These are phyloP conservation scores for Plantago elongata DNA, from an alignment of 257 asterid genomes.

Conservation along the genomic window DNA sequence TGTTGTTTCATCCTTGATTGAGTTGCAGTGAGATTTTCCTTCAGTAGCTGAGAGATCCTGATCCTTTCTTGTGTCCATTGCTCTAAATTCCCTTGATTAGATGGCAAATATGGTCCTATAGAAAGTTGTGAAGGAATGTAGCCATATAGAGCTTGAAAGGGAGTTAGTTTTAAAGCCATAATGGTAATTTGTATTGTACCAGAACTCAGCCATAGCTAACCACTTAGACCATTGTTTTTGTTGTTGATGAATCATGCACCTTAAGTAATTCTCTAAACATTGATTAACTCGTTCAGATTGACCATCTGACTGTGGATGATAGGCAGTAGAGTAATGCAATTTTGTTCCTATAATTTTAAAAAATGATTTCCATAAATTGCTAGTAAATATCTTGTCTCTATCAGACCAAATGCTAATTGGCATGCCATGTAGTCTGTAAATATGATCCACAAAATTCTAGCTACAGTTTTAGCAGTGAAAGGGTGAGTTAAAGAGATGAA, in stretches of 20 bases:
- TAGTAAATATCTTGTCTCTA: constrained; percentile 6
- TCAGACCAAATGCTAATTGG: background rate
- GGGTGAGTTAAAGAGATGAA: background rate
- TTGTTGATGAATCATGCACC: background rate
- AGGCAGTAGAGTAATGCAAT: background rate
- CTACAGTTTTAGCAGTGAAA: background rate
- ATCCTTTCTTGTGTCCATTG: no score
- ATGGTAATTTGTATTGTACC: constrained; percentile 13
- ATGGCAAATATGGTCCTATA: background rate
- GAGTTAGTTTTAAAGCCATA: background rate
- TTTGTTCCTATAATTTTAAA: background rate
- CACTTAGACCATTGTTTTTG: background rate
- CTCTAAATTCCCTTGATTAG: accelerated
- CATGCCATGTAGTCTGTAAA: background rate
- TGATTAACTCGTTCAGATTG: constrained; percentile 14
- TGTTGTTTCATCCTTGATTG: background rate
- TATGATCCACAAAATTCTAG: background rate
- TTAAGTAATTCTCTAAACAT: background rate
- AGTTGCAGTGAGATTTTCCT: background rate
- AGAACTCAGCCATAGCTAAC: background rate
- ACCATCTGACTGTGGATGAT: constrained; percentile 18
- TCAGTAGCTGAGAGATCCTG: background rate
- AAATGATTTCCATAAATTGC: background rate
- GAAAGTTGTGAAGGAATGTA: background rate
- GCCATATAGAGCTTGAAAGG: constrained; percentile 14